A percentile compares a stretch with the other conserved stretches of the same genome.
Conservation (phyloP, 2,329 filamentous ascomycete species). For the Hypocrella siamensis region DNA sequence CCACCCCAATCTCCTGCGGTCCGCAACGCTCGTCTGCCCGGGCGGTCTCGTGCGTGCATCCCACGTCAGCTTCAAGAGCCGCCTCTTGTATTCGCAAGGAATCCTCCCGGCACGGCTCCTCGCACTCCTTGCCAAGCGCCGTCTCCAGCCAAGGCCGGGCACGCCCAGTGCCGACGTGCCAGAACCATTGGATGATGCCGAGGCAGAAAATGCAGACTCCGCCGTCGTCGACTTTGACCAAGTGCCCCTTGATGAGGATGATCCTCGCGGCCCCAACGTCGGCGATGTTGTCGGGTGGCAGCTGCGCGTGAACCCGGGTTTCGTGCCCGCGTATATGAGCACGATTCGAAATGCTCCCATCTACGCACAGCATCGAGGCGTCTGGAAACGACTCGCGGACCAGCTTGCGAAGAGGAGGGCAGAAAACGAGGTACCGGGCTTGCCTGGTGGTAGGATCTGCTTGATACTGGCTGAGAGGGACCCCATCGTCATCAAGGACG, state of each 20-base stretch:
- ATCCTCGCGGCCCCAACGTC: constrained; percentile 30
- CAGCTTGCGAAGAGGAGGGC: constrained; percentile 25
- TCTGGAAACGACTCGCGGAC: constrained; percentile 43
- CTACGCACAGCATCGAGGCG: constrained; percentile 36
- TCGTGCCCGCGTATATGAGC: constrained; percentile 54
- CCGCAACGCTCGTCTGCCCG: constrained; percentile 50
- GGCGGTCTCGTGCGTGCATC: constrained; percentile 49
- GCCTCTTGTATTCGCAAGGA: constrained; percentile 45
- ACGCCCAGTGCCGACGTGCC: constrained; percentile 15
- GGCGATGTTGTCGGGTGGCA: constrained; percentile 56
- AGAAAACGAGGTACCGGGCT: constrained; percentile 17
- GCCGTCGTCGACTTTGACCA: constrained; percentile 29
- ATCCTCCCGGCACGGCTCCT: constrained; percentile 44
- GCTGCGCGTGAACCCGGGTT: constrained; percentile 47
- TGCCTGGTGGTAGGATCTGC: constrained; percentile 35
- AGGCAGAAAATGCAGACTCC: constrained; percentile 12
- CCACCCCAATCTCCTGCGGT: constrained; percentile 48
- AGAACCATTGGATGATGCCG: constrained; percentile 20
- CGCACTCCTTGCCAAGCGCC: constrained; percentile 31
- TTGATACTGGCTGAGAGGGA: constrained; percentile 53
- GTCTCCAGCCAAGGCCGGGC: constrained; percentile 27
- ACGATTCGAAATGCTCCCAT: constrained; percentile 57
- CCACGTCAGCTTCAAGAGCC: constrained; percentile 44
- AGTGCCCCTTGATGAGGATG: constrained; percentile 33
- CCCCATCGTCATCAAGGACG: constrained; percentile 47